These are phyloP conservation scores for Coemansia sp. DNA, from an alignment of 371 early-diverging fungal genomes.

Conservation along the genomic window DNA sequence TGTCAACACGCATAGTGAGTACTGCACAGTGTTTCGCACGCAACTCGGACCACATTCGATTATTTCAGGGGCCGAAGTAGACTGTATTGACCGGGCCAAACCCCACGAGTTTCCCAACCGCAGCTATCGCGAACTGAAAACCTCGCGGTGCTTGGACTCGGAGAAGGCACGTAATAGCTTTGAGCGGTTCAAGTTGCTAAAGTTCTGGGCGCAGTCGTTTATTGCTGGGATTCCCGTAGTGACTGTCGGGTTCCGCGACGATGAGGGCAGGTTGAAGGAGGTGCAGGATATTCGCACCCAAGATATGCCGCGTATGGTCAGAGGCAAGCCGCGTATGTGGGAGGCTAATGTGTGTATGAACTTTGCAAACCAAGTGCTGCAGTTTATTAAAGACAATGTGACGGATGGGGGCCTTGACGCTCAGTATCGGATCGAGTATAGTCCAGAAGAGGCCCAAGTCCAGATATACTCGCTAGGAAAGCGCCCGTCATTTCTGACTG, in stretches of 20 bases:
- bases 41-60: conserved; percentile 66
- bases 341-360: conserved; percentile 62
- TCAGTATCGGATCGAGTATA: conserved; percentile 39
- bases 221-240: conserved; percentile 81
- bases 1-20: conserved; percentile 83
- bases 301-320: conserved; percentile 79
- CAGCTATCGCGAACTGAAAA: conserved; percentile 86
- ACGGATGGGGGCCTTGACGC: conserved; percentile 43
- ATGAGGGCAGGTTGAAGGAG: conserved; percentile 55
- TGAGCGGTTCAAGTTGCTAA: conserved; percentile 74
- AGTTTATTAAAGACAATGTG: conserved; percentile 49
- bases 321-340: conserved; percentile 62
- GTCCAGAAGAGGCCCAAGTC: conserved; percentile 9
- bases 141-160: conserved; percentile 65
- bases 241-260: conserved; percentile 83
- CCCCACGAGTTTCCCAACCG: conserved; percentile 21
- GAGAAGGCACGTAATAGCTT: conserved; percentile 10
- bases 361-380: conserved; percentile 58
- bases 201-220: conserved; percentile 92
- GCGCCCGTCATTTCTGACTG: conserved; percentile 19
- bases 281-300: conserved; percentile 68
- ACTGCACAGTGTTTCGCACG: conserved; percentile 81
- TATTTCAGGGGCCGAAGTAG: conserved; percentile 91
- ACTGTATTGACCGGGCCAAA: conserved; percentile 66
- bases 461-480: conserved; percentile 14